Percentiles rank a stretch among this genome's conserved stretches.
phyloP scores from a whole-genome alignment of 306 rosid species.

The Mimosa bimucronata region DNA sequence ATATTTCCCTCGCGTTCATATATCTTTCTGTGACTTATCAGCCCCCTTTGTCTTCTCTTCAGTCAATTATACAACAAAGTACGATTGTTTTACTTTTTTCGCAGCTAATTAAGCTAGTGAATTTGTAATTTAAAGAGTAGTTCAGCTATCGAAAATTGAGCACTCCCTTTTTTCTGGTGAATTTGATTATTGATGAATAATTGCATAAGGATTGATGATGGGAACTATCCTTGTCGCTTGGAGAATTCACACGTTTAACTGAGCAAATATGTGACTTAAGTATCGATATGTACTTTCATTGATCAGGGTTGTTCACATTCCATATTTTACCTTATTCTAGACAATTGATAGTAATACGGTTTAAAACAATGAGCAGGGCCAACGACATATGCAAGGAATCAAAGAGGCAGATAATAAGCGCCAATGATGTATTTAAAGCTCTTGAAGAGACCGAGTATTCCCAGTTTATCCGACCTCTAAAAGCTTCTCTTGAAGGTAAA shows the following conservation, averaged over 20 bases:
- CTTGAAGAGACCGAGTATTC: conserved; percentile 87
- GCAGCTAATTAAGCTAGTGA: background rate
- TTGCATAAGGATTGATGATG: background rate
- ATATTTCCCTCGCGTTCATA: background rate
- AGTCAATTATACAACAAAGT: background rate
- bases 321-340: background rate
- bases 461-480: conserved; percentile 71
- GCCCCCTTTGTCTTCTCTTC: background rate
- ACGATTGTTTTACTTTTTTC: background rate
- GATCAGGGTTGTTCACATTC: background rate
- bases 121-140: background rate
- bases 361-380: conserved; percentile 57
- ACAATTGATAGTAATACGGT: background rate
- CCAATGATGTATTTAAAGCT: conserved; percentile 79
- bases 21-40: background rate
- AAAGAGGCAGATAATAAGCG: conserved; percentile 83
- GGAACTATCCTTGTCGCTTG: background rate
- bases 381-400: conserved; percentile 92
- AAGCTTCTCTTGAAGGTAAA: conserved; percentile 72
- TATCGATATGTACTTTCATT: background rate
- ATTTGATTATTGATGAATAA: background rate
- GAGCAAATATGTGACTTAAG: conserved; percentile 4
- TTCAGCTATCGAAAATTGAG: background rate
- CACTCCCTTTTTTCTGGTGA: background rate
- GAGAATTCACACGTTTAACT: background rate